Conservation (phyloP, 352 stramenopile species). For the Phytophthora palmivora region DNA sequence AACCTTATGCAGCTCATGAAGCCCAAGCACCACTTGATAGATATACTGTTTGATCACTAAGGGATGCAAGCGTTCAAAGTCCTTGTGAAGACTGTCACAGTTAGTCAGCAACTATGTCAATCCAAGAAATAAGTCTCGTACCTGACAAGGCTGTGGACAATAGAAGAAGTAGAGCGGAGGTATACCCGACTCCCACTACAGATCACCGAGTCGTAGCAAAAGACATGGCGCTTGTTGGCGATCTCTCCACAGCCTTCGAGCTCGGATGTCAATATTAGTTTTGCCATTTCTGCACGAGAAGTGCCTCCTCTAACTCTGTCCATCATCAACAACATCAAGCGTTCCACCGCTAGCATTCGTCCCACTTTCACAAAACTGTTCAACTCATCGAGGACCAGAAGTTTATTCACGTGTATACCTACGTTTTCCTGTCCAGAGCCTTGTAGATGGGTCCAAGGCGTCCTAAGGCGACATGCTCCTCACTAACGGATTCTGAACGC, state of each 20-base stretch:
- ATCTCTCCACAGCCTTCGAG: slow-evolving; percentile 8
- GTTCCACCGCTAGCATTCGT: slow-evolving; percentile 36
- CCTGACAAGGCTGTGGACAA: slow-evolving; percentile 25
- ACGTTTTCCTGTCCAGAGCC: slow-evolving; percentile 42
- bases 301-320: background rate
- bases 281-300: background rate
- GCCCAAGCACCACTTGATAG: slow-evolving; percentile 32
- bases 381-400: background rate
- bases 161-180: slow-evolving; percentile 24
- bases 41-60: slow-evolving; percentile 46
- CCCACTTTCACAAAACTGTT: slow-evolving; percentile 25
- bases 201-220: slow-evolving; percentile 34
- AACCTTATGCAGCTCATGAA: slow-evolving; percentile 50
- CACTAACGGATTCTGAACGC: slow-evolving; percentile 28
- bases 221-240: slow-evolving; percentile 21
- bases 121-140: slow-evolving; percentile 1
- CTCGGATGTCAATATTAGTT: slow-evolving; percentile 24
- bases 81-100: slow-evolving; percentile 32
- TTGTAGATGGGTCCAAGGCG: slow-evolving; percentile 49
- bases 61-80: slow-evolving; percentile 49
- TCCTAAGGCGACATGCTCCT: slow-evolving; percentile 37
- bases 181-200: slow-evolving; percentile 24
- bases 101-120: slow-evolving; percentile 1
- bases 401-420: slow-evolving; percentile 1
- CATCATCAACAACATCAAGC: slow-evolving; percentile 18